Evolutionary conservation across 2,329 filamentous ascomycete genomes (phyloP).

Genomic region (Aureobasidium sp.): DNA sequence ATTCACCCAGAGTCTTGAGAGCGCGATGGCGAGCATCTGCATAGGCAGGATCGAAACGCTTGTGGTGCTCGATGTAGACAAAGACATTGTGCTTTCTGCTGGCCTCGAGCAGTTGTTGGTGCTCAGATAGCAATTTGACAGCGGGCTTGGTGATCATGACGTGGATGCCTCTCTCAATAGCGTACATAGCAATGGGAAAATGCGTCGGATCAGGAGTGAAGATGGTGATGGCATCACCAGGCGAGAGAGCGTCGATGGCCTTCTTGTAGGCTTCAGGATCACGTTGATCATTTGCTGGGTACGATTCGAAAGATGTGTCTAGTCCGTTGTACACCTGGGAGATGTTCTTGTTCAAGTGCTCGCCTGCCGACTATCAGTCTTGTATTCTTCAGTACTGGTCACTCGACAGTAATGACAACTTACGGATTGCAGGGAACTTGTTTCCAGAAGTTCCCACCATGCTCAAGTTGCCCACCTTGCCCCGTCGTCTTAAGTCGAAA

Average conservation of each 20-base stretch:
- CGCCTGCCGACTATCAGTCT: slow-evolving; percentile 39
- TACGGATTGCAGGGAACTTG: slow-evolving; percentile 87
- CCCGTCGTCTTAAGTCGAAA: slow-evolving; percentile 78
- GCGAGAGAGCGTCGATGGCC: slow-evolving; percentile 73
- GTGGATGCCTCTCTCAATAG: slow-evolving; percentile 79
- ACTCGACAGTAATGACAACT: slow-evolving; percentile 25
- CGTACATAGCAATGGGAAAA: slow-evolving; percentile 85
- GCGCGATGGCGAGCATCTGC: slow-evolving; percentile 75
- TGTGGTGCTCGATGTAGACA: slow-evolving; percentile 93
- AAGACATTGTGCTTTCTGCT: slow-evolving; percentile 70
- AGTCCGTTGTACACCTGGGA: slow-evolving; percentile 78
- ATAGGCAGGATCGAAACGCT: slow-evolving; percentile 90
- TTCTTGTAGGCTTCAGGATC: slow-evolving; percentile 80
- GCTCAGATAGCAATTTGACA: slow-evolving; percentile 73
- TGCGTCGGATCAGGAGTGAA: slow-evolving; percentile 94
- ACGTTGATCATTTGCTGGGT: slow-evolving; percentile 60
- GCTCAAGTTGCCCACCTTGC: slow-evolving; percentile 75
- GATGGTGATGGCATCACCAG: slow-evolving; percentile 86
- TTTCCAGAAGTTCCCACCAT: slow-evolving; percentile 86
- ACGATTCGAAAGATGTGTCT: slow-evolving; percentile 79
- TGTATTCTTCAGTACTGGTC: not conserved
- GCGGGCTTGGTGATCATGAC: slow-evolving; percentile 93
- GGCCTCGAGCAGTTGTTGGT: slow-evolving; percentile 65
- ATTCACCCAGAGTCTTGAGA: slow-evolving; percentile 64
- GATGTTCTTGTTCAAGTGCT: slow-evolving; percentile 84